Evolutionary conservation across 2,329 filamentous ascomycete species (phyloP), one percentile per base, ranked within the genome.

Genomic region (Elsinoe australis): DNA sequence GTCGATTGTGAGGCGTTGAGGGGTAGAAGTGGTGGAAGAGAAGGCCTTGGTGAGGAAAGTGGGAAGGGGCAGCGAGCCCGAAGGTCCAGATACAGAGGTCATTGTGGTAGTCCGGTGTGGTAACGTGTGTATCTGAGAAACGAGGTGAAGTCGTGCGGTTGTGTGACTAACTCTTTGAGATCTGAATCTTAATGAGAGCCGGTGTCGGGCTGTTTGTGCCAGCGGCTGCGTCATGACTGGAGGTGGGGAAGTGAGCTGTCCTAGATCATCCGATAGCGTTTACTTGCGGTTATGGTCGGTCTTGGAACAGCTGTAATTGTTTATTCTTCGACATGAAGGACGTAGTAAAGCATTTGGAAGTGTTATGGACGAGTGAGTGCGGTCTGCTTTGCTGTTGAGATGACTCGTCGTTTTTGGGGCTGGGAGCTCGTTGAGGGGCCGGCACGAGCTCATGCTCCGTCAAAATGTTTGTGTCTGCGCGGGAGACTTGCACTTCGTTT

Each of bases 1-100:
- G 67, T 87, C 75, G 61, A 85, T 73, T 59, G 76, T 85, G 58
- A 98, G 49, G 19, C 39, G 34, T 49, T 53, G 49, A 9, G 35
- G 47, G n/a, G 33, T 18, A 7, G 48, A 24, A 15, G 41, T 47
- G 31, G 47, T 24, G 18, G 50, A 50, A 9, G 51, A 50, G 48
- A 49, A 49, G 6, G 47, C 21, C 33, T 44, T 44, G 17, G 36
- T 33, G 39, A 44, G 33, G 33, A 48, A 38, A n/a, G 33, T 33
- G 7, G 31, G 33, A 12, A 48, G 33, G 22, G 45, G 46, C n/a
- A 48, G 46, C 5, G 15, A 21, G 12, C 46, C 46, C 19, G 26
- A 28, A 4, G 46, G 46, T 3, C 46, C 46, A 28, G 24, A 36
- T n/a, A 39, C 19, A 8, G 18, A n/a, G 28, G 24, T 29, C 44